Evolutionary conservation across 2,329 filamentous ascomycete genomes (phyloP), one percentile per base, ranked within the genome.

Genomic region (Xylaria digitata): DNA sequence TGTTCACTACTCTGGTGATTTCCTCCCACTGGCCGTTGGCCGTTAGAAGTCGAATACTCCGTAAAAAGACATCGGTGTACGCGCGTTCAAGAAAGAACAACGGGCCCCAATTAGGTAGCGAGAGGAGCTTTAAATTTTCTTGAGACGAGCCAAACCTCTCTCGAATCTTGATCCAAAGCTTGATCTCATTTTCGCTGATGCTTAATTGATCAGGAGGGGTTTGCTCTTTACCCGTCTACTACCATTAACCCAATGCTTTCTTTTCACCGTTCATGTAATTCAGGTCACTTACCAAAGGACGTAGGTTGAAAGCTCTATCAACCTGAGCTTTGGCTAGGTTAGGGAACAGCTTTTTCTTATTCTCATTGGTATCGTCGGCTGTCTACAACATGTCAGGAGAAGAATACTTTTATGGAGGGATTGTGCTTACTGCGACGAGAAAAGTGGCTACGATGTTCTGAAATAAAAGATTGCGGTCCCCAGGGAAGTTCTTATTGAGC

Each of bases 391-490:
- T 50, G 54, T 73, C 45, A 72, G 70, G 7, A 46, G 23, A 13
- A 9, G 19, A 6, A 45, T 3, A 42, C 11, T 4, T 26, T 30
- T 43, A 8, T 40, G 53, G 11, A 13, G 32, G 26, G 1, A 26
- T 4, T 17, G 19, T 32, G 13, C 66, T 72, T 74, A 87, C 85
- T 61, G 86, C 83, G 61, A 87, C 80, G 37, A 87, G 72, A 66
- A 85, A 83, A 0, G 85, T 87, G 17, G 85, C 79, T 21, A 82
- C 77, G 69, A 88, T 87, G 67, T 85, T 87, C 81, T 82, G 86
- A 67, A 87, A 87, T 74, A 86, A 78, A 63, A 82, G 84, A 1
- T 78, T 77, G 34, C 82, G 78, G 23, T 87, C 84, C 32, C 80
- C 76, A 1, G 83, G 78, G 56, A 85, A 84, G 0, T 83, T 82